These are phyloP conservation scores for Luzula sylvatica DNA, from an alignment of 176 grass and related monocot species.

Conservation along the genomic window DNA sequence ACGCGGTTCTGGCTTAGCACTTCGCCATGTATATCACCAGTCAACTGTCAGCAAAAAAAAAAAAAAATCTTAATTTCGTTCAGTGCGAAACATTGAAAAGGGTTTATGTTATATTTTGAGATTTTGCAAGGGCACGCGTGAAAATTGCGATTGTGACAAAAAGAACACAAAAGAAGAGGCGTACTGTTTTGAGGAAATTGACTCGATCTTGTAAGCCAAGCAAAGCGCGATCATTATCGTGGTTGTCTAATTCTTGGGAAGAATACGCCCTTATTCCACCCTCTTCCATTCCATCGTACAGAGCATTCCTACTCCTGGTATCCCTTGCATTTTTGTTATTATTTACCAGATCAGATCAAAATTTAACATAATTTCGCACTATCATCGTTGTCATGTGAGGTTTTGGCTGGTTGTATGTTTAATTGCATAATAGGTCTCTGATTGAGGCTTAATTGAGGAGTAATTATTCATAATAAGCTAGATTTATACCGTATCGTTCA, in stretches of 20 bases:
- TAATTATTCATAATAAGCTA: neutral
- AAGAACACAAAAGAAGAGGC: slow-evolving; percentile 11
- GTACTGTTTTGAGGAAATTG: slow-evolving; percentile 89
- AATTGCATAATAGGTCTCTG: neutral
- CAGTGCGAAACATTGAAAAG: slow-evolving; percentile 1
- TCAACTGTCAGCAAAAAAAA: slow-evolving; percentile 44
- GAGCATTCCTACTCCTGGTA: slow-evolving; percentile 43
- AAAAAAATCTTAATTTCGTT: slow-evolving; percentile 1
- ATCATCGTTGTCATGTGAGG: no score
- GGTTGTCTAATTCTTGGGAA: slow-evolving; percentile 72
- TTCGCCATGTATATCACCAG: slow-evolving; percentile 94
- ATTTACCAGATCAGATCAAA: neutral
- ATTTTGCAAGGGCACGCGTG: no score
- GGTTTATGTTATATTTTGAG: neutral
- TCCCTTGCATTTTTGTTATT: neutral
- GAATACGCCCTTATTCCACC: slow-evolving; percentile 57
- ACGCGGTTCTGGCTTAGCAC: slow-evolving; percentile 70
- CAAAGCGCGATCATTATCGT: slow-evolving; percentile 68
- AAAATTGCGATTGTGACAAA: neutral
- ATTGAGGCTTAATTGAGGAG: neutral
- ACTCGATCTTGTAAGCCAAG: slow-evolving; percentile 95
- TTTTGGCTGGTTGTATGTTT: neutral
- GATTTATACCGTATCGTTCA: neutral
- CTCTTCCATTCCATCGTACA: slow-evolving; percentile 94
- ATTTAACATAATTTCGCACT: no score